Base-by-base conservation (phyloP, 495 filamentous ascomycete species). In the Pseudevernia furfuracea region DNA sequence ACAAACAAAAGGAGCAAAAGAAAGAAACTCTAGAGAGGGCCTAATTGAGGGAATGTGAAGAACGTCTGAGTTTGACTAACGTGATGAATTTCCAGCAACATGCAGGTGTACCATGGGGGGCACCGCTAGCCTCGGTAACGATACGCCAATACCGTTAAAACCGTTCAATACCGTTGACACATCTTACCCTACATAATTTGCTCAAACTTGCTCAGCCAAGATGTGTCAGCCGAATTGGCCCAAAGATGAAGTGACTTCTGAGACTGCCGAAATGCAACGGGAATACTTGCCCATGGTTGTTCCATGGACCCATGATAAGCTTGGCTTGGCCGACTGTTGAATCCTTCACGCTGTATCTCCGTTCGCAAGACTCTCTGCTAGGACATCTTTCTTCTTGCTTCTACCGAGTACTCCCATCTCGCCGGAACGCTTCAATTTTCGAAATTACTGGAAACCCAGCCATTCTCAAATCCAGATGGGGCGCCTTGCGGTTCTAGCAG, bases 191-290 rank as follows among this genome's bases (percentile, higher is more conserved):
- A 19, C 25, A 53, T 30, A 53, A 53, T 19, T 32, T 32, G 52
- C 52, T 55, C 52, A 55, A 55, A 55, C 52, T 55, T 55, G 52
- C 52, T 55, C 52, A 55, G 30, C 28, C 49, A 53, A 53, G 49
- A 30, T 15, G 25, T 21, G 23, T 53, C 49, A 28, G 49, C 28
- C 49, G 15, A 30, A 19, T 19, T 49, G 25, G 28, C 49, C 32
- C 14, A 19, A 32, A 8, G 25, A 52, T 9, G 25, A 9, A n/a
- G 21, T n/a, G 11, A 9, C 44, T 9, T 23, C 21, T 8, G 7
- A 23, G 9, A 12, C 3, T 49, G 49, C 12, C 25, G 49, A 17
- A 19, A 28, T 14, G 25, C 49, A 53, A 17, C 25, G 11, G 49
- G 25, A 44, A 21, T 21, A 44, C 4, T 21, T 44, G 8, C 19